These are phyloP conservation scores for Thielaviopsis ethacetica DNA, from an alignment of 2,329 filamentous ascomycete genomes.

Conservation along the genomic window DNA sequence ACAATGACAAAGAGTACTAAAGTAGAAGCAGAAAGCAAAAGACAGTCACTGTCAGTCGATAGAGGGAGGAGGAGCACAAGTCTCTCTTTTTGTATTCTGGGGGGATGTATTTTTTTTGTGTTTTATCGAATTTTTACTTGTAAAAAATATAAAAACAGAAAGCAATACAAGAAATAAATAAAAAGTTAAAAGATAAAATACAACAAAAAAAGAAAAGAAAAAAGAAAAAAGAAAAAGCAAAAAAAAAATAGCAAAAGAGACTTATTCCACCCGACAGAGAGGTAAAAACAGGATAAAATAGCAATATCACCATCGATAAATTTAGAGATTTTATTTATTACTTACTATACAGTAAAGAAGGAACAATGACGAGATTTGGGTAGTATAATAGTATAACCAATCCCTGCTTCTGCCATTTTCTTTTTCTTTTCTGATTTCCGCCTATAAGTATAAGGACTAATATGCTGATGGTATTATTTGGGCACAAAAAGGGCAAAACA, in stretches of 20 bases:
- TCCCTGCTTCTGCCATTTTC: too few relatives aligned
- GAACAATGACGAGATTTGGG: too few relatives aligned
- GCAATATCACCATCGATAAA: too few relatives aligned
- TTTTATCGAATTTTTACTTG: neutral
- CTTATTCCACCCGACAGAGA: too few relatives aligned
- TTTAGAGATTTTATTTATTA: too few relatives aligned
- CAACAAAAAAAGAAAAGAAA: neutral
- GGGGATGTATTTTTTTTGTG: neutral
- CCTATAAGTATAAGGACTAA: too few relatives aligned
- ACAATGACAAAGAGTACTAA: neutral
- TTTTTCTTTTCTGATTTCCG: too few relatives aligned
- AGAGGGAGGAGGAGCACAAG: neutral
- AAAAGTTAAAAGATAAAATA: neutral
- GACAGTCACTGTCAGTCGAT: neutral
- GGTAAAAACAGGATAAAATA: too few relatives aligned
- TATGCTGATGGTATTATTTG: too few relatives aligned
- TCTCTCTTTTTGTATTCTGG: neutral
- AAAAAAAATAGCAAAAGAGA: neutral
- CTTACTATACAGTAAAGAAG: too few relatives aligned
- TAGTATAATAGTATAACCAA: too few relatives aligned
- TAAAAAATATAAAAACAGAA: neutral
- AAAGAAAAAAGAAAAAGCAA: neutral
- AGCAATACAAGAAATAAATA: neutral
- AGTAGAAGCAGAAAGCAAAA: neutral
- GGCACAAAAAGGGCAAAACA: too few relatives aligned